phyloP scores from a whole-genome alignment of 1,284 basidiomycete genomes.

The Naganishia sp. region DNA sequence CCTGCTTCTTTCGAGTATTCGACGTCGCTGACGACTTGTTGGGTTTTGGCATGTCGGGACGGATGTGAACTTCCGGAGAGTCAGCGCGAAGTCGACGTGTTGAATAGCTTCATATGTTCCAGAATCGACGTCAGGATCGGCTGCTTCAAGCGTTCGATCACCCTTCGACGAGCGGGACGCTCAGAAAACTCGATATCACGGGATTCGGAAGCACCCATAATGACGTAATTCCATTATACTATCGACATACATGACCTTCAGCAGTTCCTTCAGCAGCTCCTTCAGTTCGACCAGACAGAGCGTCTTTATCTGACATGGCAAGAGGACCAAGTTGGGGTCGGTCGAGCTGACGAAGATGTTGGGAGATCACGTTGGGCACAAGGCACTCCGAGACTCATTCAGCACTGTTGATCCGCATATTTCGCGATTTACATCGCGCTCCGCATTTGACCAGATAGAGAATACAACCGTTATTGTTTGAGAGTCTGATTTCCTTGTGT shows the following conservation, averaged over 20 bases:
- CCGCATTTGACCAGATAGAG: no score
- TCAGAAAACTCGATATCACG: conserved; percentile 16
- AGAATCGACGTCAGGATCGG: no score
- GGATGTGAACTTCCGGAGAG: neutral
- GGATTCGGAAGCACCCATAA: neutral
- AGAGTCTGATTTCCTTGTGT: no score
- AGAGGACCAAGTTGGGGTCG: neutral
- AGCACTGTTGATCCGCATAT: no score
- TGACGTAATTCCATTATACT: conserved; percentile 8
- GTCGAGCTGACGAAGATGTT: no score
- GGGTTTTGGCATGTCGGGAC: conserved; percentile 31
- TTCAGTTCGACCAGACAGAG: no score
- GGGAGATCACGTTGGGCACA: no score
- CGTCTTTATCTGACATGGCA: no score
- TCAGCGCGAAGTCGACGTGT: neutral
- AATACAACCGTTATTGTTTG: no score
- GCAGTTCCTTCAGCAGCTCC: neutral
- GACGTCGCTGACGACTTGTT: conserved; percentile 65
- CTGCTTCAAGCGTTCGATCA: conserved; percentile 12
- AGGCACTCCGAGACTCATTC: no score
- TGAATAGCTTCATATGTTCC: no score
- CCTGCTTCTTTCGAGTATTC: conserved; percentile 69
- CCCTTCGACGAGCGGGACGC: conserved; percentile 1
- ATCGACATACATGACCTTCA: neutral
- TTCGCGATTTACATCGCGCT: no score